Base-by-base conservation (phyloP, 1,284 basidiomycete genomes). In the Hortiboletus rubellus region DNA sequence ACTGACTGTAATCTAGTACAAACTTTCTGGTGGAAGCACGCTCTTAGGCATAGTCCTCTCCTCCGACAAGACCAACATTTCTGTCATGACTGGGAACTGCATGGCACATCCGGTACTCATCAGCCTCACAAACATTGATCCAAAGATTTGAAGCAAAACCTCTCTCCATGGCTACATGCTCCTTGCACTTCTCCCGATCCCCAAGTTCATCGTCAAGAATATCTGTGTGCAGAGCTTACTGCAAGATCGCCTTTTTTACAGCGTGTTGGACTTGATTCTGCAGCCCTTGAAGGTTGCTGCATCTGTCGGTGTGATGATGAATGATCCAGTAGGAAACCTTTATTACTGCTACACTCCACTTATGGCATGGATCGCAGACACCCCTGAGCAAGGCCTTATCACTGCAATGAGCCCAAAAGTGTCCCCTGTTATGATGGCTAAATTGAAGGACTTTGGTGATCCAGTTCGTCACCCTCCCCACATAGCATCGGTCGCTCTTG, bases 51-150 rank as follows among this genome's bases (percentile, higher is more conserved):
- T 61, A 7, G 22, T 49, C 2, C 15, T 54, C 1, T 43, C 46
- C 8, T 54, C 41, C 0, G 12, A 47, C 17, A 22, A 47, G 33
- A 47, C 22, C 5, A 47, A 47, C 8, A 36, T 61, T 1, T 54
- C 49, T 1, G 18, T 49, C 18, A 54, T 60, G 37, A 73, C 68
- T 17, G 69, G 74, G 6, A 63, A 71, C 40, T 56, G 56, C 14
- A 31, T 57, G 1, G 71, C 70, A 0, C 71, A 77, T 55, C 74
- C 74, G 0, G 45, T 75, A 3, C 61, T 76, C 1, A 62, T 76
- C 18, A 69, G 60, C 34, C 52, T 74, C 3, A 69, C 74, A 11
- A 58, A 58, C 15, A 64, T 77, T 3, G 40, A 67, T 17, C 60
- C 62, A 54, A 60, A 65, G 7, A 63, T 72, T 33, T 57, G 60